A percentile compares a stretch with the other conserved stretches of the same genome.
These are phyloP conservation scores for Neonectria coccinea DNA, from an alignment of 2,329 filamentous ascomycete genomes.

Conservation along the genomic window DNA sequence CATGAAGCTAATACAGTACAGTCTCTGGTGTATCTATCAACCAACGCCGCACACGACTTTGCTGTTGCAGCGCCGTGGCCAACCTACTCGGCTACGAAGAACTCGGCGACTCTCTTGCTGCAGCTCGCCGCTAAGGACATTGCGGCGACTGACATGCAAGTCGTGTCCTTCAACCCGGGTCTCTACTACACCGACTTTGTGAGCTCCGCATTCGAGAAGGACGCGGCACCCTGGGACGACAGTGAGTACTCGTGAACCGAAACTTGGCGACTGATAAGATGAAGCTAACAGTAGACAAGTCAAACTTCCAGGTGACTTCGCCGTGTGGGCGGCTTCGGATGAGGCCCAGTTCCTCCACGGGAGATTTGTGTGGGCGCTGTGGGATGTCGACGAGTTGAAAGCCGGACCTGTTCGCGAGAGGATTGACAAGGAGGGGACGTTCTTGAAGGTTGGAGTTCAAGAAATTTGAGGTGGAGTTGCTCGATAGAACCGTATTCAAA, in stretches of 20 bases:
- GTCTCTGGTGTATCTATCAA: background rate
- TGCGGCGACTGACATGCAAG: conserved; percentile 52
- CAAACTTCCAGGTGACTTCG: conserved; percentile 52
- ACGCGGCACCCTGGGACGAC: background rate
- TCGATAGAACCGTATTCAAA: background rate
- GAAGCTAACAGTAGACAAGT: background rate
- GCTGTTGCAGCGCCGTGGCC: conserved; percentile 35
- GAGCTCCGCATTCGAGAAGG: background rate
- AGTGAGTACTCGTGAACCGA: background rate
- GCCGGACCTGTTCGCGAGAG: conserved; percentile 17
- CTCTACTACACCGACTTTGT: conserved; percentile 16
- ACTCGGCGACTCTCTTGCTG: conserved; percentile 38
- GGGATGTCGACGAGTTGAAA: conserved; percentile 61
- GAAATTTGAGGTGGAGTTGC: background rate
- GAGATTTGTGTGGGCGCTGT: conserved; percentile 60
- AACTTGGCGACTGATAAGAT: background rate
- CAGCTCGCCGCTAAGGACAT: conserved; percentile 49
- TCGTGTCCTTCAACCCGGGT: conserved; percentile 55
- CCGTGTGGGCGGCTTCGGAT: conserved; percentile 55
- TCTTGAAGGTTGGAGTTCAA: conserved; percentile 1
- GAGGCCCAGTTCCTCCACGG: conserved; percentile 59
- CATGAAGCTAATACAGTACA: background rate
- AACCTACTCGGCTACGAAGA: conserved; percentile 52
- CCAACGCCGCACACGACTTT: background rate
- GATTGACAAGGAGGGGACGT: conserved; percentile 18